Evolutionary conservation across 208 protist species (phyloP), one percentile per base, ranked within the genome.

Genomic region (Trypanosoma mega): DNA sequence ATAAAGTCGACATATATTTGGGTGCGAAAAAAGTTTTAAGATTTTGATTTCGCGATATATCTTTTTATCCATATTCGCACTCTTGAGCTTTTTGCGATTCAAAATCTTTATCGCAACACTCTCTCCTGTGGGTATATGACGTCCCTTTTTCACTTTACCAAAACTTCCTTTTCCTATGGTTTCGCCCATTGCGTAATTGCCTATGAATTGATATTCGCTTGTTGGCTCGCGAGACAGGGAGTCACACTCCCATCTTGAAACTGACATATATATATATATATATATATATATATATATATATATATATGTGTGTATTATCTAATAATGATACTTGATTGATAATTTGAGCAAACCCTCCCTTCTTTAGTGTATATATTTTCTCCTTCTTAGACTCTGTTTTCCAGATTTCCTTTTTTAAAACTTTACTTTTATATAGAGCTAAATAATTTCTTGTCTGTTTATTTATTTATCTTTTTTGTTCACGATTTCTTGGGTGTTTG

Each of bases 101-200:
- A 99, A 70, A 50, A 99, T 99, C 70, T 99, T 99, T 58, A 99
- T 94, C 1, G 98, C 99, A 2, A 99, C 99, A 39, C 89, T 83
- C 64, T 98, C 81, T 11, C 90, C 87, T 7, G 98, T 99, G 36
- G 90, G 76, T 43, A 98, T 76, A 81, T 99, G 98, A 26, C 83
- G 78, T 5, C 96, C 98, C 26, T 98, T 74, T 74, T 99, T 99
- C 20, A 99, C 99, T 78, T 99, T 99, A 47, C 98, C 98, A 58
- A 99, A 99, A 41, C 97, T 98, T 51, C 99, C 99, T 46, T 98
- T 92, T 27, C 99, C 99, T 0, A 99, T 76, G 2, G 98, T 99
- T 57, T 98, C 98, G 33, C 97, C 97, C 47, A 99, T 89, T 36
- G 93, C 71, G 75, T 99, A 99, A 57, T 93, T 94, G 30, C 98